Evolutionary conservation across 257 asterid genomes (phyloP), one percentile per base, ranked within the genome.

Genomic region (Nicotiana undulata): DNA sequence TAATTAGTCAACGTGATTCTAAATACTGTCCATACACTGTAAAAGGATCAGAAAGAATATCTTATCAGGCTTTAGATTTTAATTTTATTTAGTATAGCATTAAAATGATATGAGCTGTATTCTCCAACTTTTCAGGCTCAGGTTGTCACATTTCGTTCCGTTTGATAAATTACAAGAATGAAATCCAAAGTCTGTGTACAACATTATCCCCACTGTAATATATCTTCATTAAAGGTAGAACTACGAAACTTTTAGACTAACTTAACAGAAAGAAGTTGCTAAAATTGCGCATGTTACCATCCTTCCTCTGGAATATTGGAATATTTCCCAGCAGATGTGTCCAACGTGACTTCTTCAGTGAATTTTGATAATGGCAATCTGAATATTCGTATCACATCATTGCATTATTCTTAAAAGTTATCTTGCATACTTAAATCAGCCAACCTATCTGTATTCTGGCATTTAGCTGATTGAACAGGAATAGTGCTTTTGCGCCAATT

Each of bases 401-500:
- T 74, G 17, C 24, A 15, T 26, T 74, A 74, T 74, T 26, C 44
- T 49, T 56, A 74, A 44, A 24, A 26, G 63, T 74, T 24, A 74
- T 74, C 22, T 15, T 24, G 63, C 61, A 26, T 16, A 60, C 53
- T 32, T 32, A 83, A 52, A 56, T 77, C 79, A 46, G 82, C 55
- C 83, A 79, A 11, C 80, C 76, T 65, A 28, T 83, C 88, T 24
- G 64, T 53, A 46, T 79, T 80, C 81, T 10, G 64, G 66, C 26
- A 53, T 4, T 37, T 31, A 81, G 79, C 26, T 81, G 77, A 81
- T 82, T 60, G 86, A 82, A 79, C 76, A 75, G 82, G 64, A 77
- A 85, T 44, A 5, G 63, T 88, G 86, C 79, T 81, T 84, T 80
- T 88, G 67, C 99, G 94, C 99, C 99, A 95, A 85, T 89, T 91